Evolutionary conservation across 2,329 filamentous ascomycete species (phyloP), one percentile per base, ranked within the genome.

Genomic region (Remersonia thermophila): DNA sequence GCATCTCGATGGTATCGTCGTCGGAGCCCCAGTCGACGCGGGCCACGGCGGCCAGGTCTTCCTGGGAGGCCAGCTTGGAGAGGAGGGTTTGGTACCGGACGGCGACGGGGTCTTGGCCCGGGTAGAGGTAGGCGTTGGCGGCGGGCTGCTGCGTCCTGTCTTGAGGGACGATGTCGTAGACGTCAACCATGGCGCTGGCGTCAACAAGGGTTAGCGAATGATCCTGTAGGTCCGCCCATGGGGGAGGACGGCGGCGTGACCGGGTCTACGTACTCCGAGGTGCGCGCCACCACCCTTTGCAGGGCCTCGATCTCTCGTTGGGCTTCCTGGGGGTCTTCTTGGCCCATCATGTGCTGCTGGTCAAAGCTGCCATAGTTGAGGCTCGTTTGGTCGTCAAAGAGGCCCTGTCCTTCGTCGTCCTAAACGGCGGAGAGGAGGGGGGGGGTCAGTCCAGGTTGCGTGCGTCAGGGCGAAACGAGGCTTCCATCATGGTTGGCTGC

Each of bases 301-400:
- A 80, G 56, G 38, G 75, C 74, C 54, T 80, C 76, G 31, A 66
- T 71, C 56, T 80, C 75, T 43, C 73, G 65, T 55, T 77, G 73
- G 17, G 67, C 67, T 53, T 80, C 76, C 41, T 73, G 61, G 8
- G 71, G 71, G 47, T 78, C 73, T 50, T 71, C 67, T 47, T 73
- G 71, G 34, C 62, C 59, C 37, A 63, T 67, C 44, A 71, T 49
- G 27, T 63, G 62, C 37, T 69, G 63, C 29, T 79, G 71, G 38
- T 65, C 67, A 45, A 80, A 78, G 53, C 72, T 77, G 32, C 73
- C 73, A 43, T 80, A 80, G 38, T 75, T 67, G 47, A 71, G 60
- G 39, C 62, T 63, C 48, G 70, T 70, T 26, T 67, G 61, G 39
- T 79, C 75, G 44, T 77, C 73, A 51, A 75, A 75, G 17, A 80